Base-by-base conservation (phyloP, 2,329 filamentous ascomycete species). In the Venturia effusa region DNA sequence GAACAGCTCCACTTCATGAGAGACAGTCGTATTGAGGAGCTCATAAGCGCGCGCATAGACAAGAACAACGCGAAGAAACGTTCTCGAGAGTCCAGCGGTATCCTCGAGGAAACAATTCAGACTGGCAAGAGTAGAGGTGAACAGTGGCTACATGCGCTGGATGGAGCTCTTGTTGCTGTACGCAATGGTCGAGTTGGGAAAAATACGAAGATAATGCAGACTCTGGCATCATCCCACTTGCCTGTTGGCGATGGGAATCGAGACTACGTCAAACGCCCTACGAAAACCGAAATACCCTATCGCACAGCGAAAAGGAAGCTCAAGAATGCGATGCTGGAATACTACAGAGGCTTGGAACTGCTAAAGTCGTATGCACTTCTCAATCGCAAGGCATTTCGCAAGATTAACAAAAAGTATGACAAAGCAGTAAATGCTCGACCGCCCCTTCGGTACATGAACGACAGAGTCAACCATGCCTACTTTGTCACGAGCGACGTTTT, bases 391-490 rank as follows among this genome's bases (percentile, higher is more conserved):
- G 94, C 92, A 0, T 97, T 97, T 71, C 87, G 92, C 39, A 99
- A 99, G 75, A 91, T 99, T 72, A 97, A 96, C 77, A 99, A 99
- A 75, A 99, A 99, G 76, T 97, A 95, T 73, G 92, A 97, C 80
- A 99, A 97, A 77, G 85, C 88, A 1, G 85, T 92, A 64, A 85
- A 92, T 69, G 88, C 91, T 48, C 84, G 88, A 13, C 90, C 90
- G 0, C 83, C 88, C 0, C 83, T 89, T 71, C 84, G 88, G 34
- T 97, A 93, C 74, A 89, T 97, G 84, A 88, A 87, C 39, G 92
- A 97, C 69, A 93, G 93, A 72, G 92, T 99, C 69, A 93, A 90
- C 77, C 87, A 88, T 67, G 84, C 92, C 1, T 91, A 90, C 82
- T 99, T 99, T 70, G 93, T 97, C 48, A 88, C 90, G 72, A 96